Conservation (phyloP, 345 rosid genomes). For the Populus tremula region DNA sequence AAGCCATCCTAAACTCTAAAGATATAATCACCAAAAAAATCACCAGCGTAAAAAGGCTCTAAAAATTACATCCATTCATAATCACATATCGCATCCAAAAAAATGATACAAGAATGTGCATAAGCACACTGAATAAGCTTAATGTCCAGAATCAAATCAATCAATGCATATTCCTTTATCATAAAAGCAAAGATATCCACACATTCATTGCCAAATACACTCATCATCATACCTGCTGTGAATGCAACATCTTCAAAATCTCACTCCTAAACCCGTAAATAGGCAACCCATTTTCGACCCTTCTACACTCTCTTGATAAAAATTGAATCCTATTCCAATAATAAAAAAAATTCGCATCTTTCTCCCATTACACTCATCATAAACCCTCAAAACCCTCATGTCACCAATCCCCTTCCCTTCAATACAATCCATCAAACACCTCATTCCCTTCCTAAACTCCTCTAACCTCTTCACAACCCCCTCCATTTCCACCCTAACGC, state of each 20-base stretch:
- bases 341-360: neutral
- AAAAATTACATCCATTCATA: neutral
- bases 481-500: conserved; percentile 36
- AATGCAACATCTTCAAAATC: conserved; percentile 46
- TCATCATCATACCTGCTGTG: conserved; percentile 44
- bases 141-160: neutral
- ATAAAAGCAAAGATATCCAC: neutral
- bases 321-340: conserved; percentile 56
- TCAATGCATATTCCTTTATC: neutral
- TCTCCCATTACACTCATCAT: conserved; percentile 12
- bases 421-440: conserved; percentile 43
- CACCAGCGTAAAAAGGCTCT: neutral
- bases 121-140: neutral
- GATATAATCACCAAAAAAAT: neutral
- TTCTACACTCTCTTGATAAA: conserved; percentile 62
- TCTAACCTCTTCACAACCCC: conserved; percentile 39
- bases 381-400: conserved; percentile 38
- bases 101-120: neutral
- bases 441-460: conserved; percentile 58
- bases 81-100: neutral
- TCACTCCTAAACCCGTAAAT: conserved; percentile 53
- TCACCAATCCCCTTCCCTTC: conserved; percentile 22
- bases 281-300: conserved; percentile 75
- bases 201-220: neutral
- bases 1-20: neutral